phyloP scores from a whole-genome alignment of 2,329 filamentous ascomycete genomes.

The Arachnomyces sp. region DNA sequence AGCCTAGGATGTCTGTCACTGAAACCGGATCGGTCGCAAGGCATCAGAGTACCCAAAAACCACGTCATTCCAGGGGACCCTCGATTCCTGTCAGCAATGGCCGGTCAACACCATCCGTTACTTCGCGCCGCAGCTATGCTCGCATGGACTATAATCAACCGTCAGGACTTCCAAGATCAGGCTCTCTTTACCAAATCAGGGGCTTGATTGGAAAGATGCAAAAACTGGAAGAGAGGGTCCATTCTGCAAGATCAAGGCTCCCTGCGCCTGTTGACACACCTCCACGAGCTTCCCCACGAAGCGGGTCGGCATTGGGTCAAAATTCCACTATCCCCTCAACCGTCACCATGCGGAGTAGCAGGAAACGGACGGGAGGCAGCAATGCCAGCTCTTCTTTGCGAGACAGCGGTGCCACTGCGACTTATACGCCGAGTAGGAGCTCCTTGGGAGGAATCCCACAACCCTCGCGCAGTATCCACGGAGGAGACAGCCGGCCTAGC shows the following conservation, averaged over 20 bases:
- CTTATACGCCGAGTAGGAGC: slow-evolving; percentile 31
- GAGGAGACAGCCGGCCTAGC: slow-evolving; percentile 57
- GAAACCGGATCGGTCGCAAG: slow-evolving; percentile 48
- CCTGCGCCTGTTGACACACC: slow-evolving; percentile 73
- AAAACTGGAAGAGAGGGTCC: slow-evolving; percentile 85
- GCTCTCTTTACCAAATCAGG: slow-evolving; percentile 85
- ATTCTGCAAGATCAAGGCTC: slow-evolving; percentile 83
- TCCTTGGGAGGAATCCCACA: slow-evolving; percentile 39
- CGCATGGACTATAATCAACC: slow-evolving; percentile 14
- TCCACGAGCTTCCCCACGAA: slow-evolving; percentile 70
- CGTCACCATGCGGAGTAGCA: slow-evolving; percentile 46
- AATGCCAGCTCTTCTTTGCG: slow-evolving; percentile 32
- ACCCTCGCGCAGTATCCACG: slow-evolving; percentile 16
- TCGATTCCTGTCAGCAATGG: slow-evolving; percentile 50
- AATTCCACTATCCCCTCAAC: slow-evolving; percentile 43
- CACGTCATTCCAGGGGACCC: slow-evolving; percentile 49
- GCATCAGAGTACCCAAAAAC: slow-evolving; percentile 24
- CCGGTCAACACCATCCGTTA: slow-evolving; percentile 39
- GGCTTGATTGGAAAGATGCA: slow-evolving; percentile 95
- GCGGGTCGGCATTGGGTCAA: slow-evolving; percentile 41
- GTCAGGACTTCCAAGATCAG: slow-evolving; percentile 27
- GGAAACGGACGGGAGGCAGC: slow-evolving; percentile 36
- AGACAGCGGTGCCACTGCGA: slow-evolving; percentile 30
- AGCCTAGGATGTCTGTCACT: slow-evolving; percentile 37
- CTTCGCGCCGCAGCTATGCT: slow-evolving; percentile 30